Evolutionary conservation across 495 filamentous ascomycete genomes (phyloP).

Genomic region (Letharia columbiana): DNA sequence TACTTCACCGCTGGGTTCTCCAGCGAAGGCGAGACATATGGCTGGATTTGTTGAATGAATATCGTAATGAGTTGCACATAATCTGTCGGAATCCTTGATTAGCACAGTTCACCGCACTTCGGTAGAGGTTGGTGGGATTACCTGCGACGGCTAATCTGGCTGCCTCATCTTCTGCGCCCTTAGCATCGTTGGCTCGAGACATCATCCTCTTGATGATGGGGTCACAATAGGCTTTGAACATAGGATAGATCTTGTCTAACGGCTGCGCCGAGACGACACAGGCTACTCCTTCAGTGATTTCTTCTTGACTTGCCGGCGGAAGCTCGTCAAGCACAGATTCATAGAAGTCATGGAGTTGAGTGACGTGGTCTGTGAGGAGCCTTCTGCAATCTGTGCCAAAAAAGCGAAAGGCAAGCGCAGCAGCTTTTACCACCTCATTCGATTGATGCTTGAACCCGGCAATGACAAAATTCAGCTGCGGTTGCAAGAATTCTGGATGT

Average conservation of each 20-base stretch:
- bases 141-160: slow-evolving; percentile 75
- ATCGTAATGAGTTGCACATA: slow-evolving; percentile 85
- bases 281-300: slow-evolving; percentile 90
- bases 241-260: slow-evolving; percentile 63
- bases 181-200: slow-evolving; percentile 74
- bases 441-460: slow-evolving; percentile 78
- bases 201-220: slow-evolving; percentile 82
- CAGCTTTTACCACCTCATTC: slow-evolving; percentile 79
- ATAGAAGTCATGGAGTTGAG: slow-evolving; percentile 85
- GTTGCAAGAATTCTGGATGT: slow-evolving; percentile 82
- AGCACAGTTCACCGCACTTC: slow-evolving; percentile 22
- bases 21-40: slow-evolving; percentile 60
- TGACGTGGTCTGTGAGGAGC: slow-evolving; percentile 67
- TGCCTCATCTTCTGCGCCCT: slow-evolving; percentile 68
- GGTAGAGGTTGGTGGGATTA: slow-evolving; percentile 32
- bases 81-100: slow-evolving; percentile 41
- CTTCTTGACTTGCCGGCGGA: slow-evolving; percentile 78
- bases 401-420: slow-evolving; percentile 92
- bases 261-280: slow-evolving; percentile 84
- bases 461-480: slow-evolving; percentile 91
- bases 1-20: slow-evolving; percentile 93
- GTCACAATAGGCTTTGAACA: slow-evolving; percentile 88
- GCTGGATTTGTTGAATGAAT: slow-evolving; percentile 72
- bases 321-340: slow-evolving; percentile 77
- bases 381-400: slow-evolving; percentile 90